Base-by-base conservation (phyloP, 257 asterid species). In the Solanum chmielewskii region DNA sequence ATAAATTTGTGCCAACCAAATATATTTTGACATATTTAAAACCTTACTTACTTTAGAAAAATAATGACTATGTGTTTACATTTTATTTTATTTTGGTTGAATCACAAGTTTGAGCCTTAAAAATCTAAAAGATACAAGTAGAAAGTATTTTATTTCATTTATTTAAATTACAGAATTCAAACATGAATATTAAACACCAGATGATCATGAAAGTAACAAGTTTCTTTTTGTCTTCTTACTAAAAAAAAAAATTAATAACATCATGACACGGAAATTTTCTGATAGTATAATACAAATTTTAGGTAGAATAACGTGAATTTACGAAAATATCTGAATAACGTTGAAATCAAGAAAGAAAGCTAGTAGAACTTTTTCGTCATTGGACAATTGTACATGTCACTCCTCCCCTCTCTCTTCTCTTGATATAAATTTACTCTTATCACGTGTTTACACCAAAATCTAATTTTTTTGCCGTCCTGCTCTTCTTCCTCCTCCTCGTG, bases 321-420 rank as follows among this genome's bases (percentile, higher is more conserved):
- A 87, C 89, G 27, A 59, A 84, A 88, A 75, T 75, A 21, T 75
- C 62, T 87, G 3, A 44, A 62, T 82, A 29, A 82, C 90, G 39
- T 18, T 44, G 74, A 39, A 62, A 83, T 11, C 1, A 1, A n/a
- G 5, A 35, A 86, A 69, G 92, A 91, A 92, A 92, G 93, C 92
- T 82, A 86, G 3, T 85, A 91, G 92, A 91, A 89, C 91, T 59
- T 39, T 86, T 89, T 76, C 37, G 60, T 76, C 60, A 76, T 42
- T 42, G 1, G 10, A n/a, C 35, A 42, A 76, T 12, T 76, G 4
- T 41, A 75, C 44, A 68, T 5, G 12, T 39, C 59, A 83, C 33
- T 16, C 25, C 44, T 70, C 6, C 12, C 6, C 39, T 11, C 21
- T 14, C 39, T 12, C 12, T 3, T 3, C 11, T 7, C 39, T 7